Percentiles rank a stretch among this genome's conserved stretches.
Evolutionary conservation across 129 eudicot genomes (phyloP).

Genomic region (Saposhnikovia divaricata): DNA sequence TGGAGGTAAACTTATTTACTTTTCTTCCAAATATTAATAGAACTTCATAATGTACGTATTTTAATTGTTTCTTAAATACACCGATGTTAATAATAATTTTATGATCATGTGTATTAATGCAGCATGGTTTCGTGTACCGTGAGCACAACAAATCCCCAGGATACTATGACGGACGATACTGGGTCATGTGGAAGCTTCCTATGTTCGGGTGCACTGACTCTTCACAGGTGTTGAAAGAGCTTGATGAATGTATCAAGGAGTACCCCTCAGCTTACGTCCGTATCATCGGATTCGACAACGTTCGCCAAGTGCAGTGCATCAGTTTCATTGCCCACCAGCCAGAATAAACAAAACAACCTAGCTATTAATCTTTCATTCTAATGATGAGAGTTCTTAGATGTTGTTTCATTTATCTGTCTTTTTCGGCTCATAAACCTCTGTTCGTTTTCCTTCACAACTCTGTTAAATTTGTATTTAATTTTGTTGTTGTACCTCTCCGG

Average conservation of each 20-base stretch:
- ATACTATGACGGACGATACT: conserved; percentile 80
- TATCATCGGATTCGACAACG: conserved; percentile 67
- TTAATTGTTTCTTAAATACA: no score
- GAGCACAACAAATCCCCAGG: conserved; percentile 59
- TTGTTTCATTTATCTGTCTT: background rate
- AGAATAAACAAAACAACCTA: background rate
- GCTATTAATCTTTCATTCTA: background rate
- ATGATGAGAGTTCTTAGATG: background rate
- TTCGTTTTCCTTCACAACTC: background rate
- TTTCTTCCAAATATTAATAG: background rate
- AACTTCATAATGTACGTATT: background rate
- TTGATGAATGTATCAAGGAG: conserved; percentile 41
- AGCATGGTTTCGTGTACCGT: conserved; percentile 62
- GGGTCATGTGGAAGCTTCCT: conserved; percentile 85
- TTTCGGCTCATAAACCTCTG: background rate
- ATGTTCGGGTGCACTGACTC: conserved; percentile 77
- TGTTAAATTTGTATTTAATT: background rate
- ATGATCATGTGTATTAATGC: no score
- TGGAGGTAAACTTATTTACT: conserved; percentile 25
- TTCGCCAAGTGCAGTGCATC: conserved; percentile 56
- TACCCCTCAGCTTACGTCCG: conserved; percentile 54
- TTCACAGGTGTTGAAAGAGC: conserved; percentile 45
- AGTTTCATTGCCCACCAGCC: conserved; percentile 70
- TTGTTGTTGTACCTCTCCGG: conserved; percentile 6
- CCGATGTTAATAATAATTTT: background rate